phyloP scores from a whole-genome alignment of 2,329 filamentous ascomycete genomes.

The Colletotrichum sp. region DNA sequence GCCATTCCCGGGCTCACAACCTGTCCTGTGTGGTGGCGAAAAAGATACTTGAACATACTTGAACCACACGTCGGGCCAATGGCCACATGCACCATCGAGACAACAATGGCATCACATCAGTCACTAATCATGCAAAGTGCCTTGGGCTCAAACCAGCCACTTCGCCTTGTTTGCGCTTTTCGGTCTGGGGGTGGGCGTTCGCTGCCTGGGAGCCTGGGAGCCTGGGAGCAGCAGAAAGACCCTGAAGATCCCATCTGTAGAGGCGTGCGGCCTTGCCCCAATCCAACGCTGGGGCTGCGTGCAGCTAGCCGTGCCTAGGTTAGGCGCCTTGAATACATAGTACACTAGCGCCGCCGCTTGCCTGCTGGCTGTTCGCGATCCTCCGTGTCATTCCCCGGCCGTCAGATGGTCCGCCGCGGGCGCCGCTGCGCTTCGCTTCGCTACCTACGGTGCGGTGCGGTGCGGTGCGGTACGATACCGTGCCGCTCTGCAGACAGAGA shows the following conservation, averaged over 20 bases:
- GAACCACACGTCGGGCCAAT: neutral
- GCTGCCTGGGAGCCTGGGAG: neutral
- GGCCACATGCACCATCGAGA: neutral
- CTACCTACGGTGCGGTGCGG: neutral
- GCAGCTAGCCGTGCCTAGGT: conserved; percentile 4
- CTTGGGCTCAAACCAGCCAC: neutral
- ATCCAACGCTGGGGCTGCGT: conserved; percentile 7
- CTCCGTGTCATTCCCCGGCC: conserved; percentile 18
- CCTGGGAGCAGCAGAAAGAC: conserved; percentile 9
- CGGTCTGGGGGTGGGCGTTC: neutral
- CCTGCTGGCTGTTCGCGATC: conserved; percentile 2
- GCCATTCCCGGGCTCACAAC: neutral
- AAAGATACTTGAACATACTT: neutral
- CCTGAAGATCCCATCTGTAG: conserved; percentile 17
- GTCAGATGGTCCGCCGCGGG: conserved; percentile 9
- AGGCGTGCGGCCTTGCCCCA: conserved; percentile 8
- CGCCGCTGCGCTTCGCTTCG: conserved; percentile 5
- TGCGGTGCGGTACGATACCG: conserved; percentile 2
- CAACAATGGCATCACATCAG: neutral
- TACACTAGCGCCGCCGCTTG: conserved; percentile 4
- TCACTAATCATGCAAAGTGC: neutral
- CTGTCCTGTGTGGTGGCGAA: neutral
- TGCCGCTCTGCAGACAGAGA: conserved; percentile 1
- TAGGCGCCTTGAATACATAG: neutral
- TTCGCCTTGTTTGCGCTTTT: neutral